A percentile compares a stretch with the other conserved stretches of the same genome.
phyloP scores from a whole-genome alignment of 2,329 filamentous ascomycete genomes.

The Diplocarpon rosae region DNA sequence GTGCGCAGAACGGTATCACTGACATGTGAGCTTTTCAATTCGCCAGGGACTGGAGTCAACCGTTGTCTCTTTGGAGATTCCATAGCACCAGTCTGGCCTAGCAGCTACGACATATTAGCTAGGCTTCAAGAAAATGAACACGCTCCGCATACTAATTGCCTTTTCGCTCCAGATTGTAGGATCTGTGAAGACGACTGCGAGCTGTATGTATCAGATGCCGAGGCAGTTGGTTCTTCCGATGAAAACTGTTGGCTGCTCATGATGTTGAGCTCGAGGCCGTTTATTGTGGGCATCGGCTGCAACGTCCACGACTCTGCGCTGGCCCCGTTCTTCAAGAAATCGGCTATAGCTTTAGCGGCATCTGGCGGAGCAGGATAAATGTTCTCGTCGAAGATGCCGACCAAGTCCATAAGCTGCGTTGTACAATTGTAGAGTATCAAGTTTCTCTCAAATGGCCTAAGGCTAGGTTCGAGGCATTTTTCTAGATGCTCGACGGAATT shows the following conservation, averaged over 20 bases:
- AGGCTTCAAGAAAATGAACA: background rate
- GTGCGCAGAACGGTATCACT: conserved; percentile 5
- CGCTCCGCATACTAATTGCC: conserved; percentile 13
- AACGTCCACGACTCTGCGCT: conserved; percentile 16
- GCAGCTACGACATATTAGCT: conserved; percentile 7
- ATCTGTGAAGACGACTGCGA: background rate
- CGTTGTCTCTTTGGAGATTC: conserved; percentile 16
- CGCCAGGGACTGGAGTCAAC: conserved; percentile 9
- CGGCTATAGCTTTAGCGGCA: conserved; percentile 19
- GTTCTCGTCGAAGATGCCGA: conserved; percentile 14
- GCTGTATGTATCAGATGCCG: background rate
- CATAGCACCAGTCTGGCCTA: background rate
- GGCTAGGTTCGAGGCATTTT: conserved; percentile 14
- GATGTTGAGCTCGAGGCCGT: conserved; percentile 9
- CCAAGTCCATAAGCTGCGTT: conserved; percentile 14
- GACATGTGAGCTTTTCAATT: conserved; percentile 3
- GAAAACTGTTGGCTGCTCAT: background rate
- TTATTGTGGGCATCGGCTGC: conserved; percentile 18
- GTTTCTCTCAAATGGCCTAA: conserved; percentile 15
- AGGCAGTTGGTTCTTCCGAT: background rate
- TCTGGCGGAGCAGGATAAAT: conserved; percentile 15
- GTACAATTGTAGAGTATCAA: conserved; percentile 19
- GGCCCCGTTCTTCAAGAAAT: conserved; percentile 12
- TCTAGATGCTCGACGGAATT: conserved; percentile 27
- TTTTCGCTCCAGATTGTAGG: conserved; percentile 5